Percentiles rank a stretch among this genome's conserved stretches.
These are phyloP conservation scores for Bipolaris oryzae DNA, from an alignment of 2,329 filamentous ascomycete species.

Conservation along the genomic window DNA sequence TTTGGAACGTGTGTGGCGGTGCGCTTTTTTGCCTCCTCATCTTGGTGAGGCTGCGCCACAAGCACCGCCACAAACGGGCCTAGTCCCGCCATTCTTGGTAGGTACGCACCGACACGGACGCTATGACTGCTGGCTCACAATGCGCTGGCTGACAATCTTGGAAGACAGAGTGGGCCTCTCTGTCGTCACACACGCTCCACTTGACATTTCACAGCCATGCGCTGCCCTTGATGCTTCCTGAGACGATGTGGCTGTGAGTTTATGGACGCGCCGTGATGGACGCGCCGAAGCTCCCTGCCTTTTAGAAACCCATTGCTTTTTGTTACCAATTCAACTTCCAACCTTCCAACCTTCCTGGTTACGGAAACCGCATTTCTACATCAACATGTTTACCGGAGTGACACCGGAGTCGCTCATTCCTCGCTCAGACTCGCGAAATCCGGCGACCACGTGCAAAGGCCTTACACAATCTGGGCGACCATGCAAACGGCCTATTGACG, in stretches of 20 bases:
- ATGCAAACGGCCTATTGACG: constrained; percentile 74
- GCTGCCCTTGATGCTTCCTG: background rate
- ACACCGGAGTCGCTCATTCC: constrained; percentile 82
- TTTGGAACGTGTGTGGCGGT: no score
- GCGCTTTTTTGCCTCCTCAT: no score
- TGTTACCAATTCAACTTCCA: background rate
- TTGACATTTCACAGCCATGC: background rate
- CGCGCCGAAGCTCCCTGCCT: background rate
- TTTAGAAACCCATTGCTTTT: background rate
- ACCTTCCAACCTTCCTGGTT: background rate
- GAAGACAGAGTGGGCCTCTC: background rate
- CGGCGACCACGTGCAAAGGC: constrained; percentile 83
- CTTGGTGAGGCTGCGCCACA: constrained; percentile 1
- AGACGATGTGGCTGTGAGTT: constrained; percentile 12
- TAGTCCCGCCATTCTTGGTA: constrained; percentile 27
- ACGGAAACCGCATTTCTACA: background rate
- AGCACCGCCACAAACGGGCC: constrained; percentile 26
- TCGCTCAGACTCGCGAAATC: constrained; percentile 84
- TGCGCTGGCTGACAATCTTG: constrained; percentile 11
- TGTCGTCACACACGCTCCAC: background rate
- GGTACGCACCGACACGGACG: constrained; percentile 21
- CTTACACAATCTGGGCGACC: constrained; percentile 82
- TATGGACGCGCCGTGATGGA: background rate
- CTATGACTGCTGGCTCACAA: constrained; percentile 17
- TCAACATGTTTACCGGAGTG: constrained; percentile 40